These are phyloP conservation scores for Kuraishia ogatae DNA, from an alignment of 805 yeast genomes.

Conservation along the genomic window DNA sequence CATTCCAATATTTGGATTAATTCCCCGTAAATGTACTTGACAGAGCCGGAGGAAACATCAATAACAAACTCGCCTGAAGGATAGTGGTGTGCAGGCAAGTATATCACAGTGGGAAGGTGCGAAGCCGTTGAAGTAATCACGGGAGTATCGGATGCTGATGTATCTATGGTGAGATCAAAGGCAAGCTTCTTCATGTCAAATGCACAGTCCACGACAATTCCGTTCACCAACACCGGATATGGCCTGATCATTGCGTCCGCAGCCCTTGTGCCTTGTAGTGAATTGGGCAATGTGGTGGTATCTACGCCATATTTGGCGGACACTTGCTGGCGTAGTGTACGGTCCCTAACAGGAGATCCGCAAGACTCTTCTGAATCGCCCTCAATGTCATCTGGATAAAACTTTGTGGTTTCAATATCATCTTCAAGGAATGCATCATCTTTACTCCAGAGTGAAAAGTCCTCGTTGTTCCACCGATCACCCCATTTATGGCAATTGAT, in stretches of 20 bases:
- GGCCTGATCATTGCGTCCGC: constrained; percentile 73
- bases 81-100: constrained; percentile 1
- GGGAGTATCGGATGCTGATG: constrained; percentile 10
- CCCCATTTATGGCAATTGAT: constrained; percentile 78
- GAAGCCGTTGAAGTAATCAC: neutral
- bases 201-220: constrained; percentile 42
- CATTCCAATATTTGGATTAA: constrained; percentile 1
- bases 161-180: constrained; percentile 39
- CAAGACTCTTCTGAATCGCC: neutral
- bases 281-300: neutral
- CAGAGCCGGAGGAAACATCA: neutral
- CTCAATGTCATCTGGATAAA: neutral
- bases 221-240: constrained; percentile 55
- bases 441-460: constrained; percentile 76
- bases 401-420: neutral
- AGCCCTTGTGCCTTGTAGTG: constrained; percentile 58
- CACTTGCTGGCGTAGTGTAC: neutral
- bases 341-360: neutral
- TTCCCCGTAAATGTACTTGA: neutral
- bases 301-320: neutral
- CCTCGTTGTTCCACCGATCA: constrained; percentile 91
- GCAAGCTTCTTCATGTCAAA: constrained; percentile 45
- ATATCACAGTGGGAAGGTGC: neutral
- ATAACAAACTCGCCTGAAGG: neutral
- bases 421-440: constrained; percentile 33